Conservation (phyloP, 768 basidiomycete genomes). For the Lyophyllum atratum region DNA sequence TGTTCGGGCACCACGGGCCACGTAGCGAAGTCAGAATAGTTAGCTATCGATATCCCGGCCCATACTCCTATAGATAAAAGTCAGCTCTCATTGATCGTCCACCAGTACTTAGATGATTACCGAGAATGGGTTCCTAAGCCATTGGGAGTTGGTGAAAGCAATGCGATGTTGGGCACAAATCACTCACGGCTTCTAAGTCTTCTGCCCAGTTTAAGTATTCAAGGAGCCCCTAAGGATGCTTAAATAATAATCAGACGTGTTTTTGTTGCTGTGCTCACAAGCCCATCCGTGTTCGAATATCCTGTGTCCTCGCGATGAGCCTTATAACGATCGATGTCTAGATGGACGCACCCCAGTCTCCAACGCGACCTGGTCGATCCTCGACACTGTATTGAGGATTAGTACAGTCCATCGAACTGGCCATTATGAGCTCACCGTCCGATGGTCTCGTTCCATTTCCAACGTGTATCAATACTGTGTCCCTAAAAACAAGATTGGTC, state of each 20-base stretch:
- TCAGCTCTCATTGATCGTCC: neutral
- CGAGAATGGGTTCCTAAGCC: conserved; percentile 36
- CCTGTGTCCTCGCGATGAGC: conserved; percentile 31
- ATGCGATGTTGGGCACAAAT: neutral
- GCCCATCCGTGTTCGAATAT: conserved; percentile 56
- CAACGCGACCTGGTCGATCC: conserved; percentile 30
- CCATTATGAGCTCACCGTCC: conserved; percentile 45
- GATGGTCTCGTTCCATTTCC: conserved; percentile 64
- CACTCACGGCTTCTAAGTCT: conserved; percentile 35
- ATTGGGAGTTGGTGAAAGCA: no score
- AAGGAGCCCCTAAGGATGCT: conserved; percentile 29
- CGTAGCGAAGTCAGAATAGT: conserved; percentile 37
- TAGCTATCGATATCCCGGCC: conserved; percentile 27
- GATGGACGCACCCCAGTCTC: conserved; percentile 40
- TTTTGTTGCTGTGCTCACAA: conserved; percentile 29
- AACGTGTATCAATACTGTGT: conserved; percentile 44
- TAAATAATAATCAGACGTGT: neutral
- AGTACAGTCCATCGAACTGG: conserved; percentile 32
- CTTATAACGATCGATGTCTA: neutral
- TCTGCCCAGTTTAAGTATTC: conserved; percentile 45
- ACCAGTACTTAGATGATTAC: conserved; percentile 9
- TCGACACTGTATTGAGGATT: conserved; percentile 40
- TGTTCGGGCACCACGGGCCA: conserved; percentile 37
- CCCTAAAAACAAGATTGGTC: conserved; percentile 36
- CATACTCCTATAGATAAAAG: conserved; percentile 22